Evolutionary conservation across 768 basidiomycete species (phyloP), one percentile per base, ranked within the genome.

Genomic region (Leucosporidium creatinivorum): DNA sequence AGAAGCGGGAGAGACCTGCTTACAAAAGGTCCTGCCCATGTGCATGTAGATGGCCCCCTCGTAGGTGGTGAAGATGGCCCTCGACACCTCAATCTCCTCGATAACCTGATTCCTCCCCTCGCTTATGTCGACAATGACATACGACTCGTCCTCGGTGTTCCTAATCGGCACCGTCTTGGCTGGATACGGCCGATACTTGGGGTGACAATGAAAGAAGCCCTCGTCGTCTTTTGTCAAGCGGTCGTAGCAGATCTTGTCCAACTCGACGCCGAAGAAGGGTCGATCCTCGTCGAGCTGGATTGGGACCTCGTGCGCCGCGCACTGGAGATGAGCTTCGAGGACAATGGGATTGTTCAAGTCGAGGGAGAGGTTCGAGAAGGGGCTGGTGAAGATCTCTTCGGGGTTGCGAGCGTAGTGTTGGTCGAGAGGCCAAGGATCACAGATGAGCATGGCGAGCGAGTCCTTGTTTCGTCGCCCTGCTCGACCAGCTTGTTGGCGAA

Each of bases 11-110:
- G 39, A 44, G 13, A 15, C 15, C 39, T 2, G 15, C 39, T 12
- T 13, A 44, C 39, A 50, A 76, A 85, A 93, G 0, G 89, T 85
- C 68, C 86, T 70, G 5, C 92, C 91, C 79, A 92, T 91, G 74
- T 93, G 91, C 78, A 93, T 85, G 78, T 89, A 94, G 69, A 93
- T 85, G 6, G 86, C 91, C 18, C 91, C 92, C 78, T 93, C 91
- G 73, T 93, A 94, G 13, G 71, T 79, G 77, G 93, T 92, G 71
- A 93, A 94, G 63, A 91, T 79, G 0, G 90, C 89, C 36, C 91
- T 81, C 26, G 88, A 90, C 51, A 87, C 77, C 77, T 93, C 92
- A 28, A 91, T 80, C 75, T 93, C 89, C 78, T 94, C 91, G 13
- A 94, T 74, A 39, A 89, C 81, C 23, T 60, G 76, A 80, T 25